A percentile compares a stretch with the other conserved stretches of the same genome.
Conservation (phyloP, 768 basidiomycete genomes). For the Asterophora lycoperdoides region DNA sequence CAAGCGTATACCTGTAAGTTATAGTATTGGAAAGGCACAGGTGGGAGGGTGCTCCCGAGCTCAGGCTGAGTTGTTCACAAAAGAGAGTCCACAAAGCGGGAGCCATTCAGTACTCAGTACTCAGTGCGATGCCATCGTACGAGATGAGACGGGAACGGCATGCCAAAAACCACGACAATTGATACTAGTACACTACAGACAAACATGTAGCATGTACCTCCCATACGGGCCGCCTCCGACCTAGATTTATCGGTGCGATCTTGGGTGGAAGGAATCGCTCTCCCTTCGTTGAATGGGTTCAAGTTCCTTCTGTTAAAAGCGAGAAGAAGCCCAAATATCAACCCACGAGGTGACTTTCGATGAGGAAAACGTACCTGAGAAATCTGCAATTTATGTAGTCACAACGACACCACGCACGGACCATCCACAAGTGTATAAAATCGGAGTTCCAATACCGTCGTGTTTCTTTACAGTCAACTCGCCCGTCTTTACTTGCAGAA, state of each 20-base stretch:
- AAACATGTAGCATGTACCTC: conserved; percentile 36
- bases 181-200: no score
- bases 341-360: conserved; percentile 73
- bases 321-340: conserved; percentile 66
- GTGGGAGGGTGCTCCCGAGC: no score
- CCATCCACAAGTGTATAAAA: background rate
- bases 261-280: conserved; percentile 35
- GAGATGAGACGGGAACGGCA: no score
- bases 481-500: background rate
- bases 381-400: no score
- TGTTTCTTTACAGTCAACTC: conserved; percentile 12
- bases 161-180: no score
- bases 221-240: conserved; percentile 64
- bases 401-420: background rate
- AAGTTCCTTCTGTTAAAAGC: conserved; percentile 43
- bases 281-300: conserved; percentile 54
- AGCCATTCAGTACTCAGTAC: no score
- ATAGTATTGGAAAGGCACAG: no score
- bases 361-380: conserved; percentile 16
- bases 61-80: no score
- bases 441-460: conserved; percentile 13
- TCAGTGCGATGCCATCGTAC: no score
- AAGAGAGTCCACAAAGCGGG: no score
- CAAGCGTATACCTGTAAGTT: no score
- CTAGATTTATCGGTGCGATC: conserved; percentile 35